Evolutionary conservation across 495 filamentous ascomycete species (phyloP).

Genomic region (Chlorociboria aeruginascens): DNA sequence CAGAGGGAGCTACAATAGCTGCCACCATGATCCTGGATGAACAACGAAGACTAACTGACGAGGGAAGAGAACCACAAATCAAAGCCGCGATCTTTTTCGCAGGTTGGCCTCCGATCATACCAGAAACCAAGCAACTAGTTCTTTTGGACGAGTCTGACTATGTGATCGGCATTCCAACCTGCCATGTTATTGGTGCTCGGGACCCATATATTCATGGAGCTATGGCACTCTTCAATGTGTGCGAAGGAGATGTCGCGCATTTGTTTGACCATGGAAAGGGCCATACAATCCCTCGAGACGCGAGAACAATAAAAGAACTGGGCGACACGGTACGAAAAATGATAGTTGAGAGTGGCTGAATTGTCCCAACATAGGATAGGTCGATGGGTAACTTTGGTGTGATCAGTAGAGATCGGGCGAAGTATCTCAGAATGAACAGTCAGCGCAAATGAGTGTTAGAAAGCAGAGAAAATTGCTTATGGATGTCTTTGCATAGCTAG

Average conservation of each 20-base stretch:
- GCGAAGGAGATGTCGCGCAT: slow-evolving; percentile 31
- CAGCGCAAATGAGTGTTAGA: no score
- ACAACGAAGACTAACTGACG: slow-evolving; percentile 20
- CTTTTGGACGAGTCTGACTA: slow-evolving; percentile 33
- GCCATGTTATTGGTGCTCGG: slow-evolving; percentile 42
- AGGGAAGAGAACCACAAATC: slow-evolving; percentile 29
- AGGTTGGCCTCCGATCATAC: slow-evolving; percentile 38
- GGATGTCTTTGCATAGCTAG: no score
- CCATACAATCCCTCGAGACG: slow-evolving; percentile 38
- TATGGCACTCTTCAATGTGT: slow-evolving; percentile 44
- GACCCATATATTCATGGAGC: slow-evolving; percentile 40
- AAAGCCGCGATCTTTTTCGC: slow-evolving; percentile 44
- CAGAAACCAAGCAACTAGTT: slow-evolving; percentile 25
- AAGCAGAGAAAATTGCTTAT: no score
- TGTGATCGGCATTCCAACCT: slow-evolving; percentile 38
- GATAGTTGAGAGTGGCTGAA: background rate
- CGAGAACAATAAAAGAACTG: slow-evolving; percentile 31
- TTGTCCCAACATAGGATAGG: no score
- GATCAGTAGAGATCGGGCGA: no score
- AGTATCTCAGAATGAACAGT: no score
- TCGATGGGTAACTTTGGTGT: no score
- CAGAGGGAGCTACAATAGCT: slow-evolving; percentile 40
- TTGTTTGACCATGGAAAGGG: slow-evolving; percentile 45
- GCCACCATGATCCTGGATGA: slow-evolving; percentile 39
- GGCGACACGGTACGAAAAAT: slow-evolving; percentile 5